Evolutionary conservation across 805 yeast genomes (phyloP).

Genomic region (Nakazawaea peltata): DNA sequence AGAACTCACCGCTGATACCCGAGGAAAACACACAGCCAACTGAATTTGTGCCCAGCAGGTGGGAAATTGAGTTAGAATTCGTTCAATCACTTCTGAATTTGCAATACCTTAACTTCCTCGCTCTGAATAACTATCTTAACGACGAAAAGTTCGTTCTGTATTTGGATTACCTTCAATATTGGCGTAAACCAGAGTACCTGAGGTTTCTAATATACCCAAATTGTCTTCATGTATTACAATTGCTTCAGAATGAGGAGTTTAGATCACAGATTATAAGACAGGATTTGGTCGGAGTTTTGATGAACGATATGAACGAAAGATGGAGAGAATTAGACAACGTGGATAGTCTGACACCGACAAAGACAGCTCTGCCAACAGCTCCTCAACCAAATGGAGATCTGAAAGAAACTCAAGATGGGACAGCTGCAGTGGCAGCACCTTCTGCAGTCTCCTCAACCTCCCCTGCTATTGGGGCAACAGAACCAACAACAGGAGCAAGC

Average conservation of each 20-base stretch:
- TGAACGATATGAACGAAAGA: constrained; percentile 70
- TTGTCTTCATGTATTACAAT: constrained; percentile 70
- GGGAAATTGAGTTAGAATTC: constrained; percentile 88
- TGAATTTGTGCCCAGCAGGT: constrained; percentile 26
- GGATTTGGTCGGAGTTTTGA: constrained; percentile 47
- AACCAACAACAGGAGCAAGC: no score
- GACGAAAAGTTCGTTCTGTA: constrained; percentile 68
- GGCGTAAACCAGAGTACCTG: constrained; percentile 69
- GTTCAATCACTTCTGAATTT: constrained; percentile 89
- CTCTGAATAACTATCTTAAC: constrained; percentile 73
- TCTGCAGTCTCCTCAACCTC: no score
- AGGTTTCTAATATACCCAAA: constrained; percentile 78
- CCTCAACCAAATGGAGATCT: no score
- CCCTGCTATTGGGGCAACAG: no score
- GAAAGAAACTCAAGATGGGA: no score
- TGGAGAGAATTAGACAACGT: no score
- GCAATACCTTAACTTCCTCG: constrained; percentile 77
- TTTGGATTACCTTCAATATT: constrained; percentile 74
- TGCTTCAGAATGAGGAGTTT: constrained; percentile 46
- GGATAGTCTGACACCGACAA: no score
- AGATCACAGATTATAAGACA: constrained; percentile 48
- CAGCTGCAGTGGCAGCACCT: no score
- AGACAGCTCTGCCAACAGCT: no score
- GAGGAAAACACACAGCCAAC: background rate
- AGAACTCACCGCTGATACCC: no score